phyloP scores from a whole-genome alignment of 2,329 filamentous ascomycete species.

The Trichoderma sp. region DNA sequence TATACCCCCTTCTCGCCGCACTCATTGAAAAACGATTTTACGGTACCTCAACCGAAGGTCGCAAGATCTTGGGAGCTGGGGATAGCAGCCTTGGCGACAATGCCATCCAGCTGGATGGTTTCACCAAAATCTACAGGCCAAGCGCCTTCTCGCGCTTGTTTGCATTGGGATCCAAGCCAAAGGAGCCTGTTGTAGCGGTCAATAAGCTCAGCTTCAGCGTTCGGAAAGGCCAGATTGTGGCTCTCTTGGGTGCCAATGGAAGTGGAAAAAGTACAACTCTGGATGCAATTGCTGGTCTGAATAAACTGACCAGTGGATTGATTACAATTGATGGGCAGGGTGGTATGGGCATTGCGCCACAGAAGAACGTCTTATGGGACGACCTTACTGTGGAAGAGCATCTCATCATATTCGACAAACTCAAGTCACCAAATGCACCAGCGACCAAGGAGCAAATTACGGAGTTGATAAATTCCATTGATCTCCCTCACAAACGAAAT shows the following conservation, averaged over 20 bases:
- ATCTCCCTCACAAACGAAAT: slow-evolving; percentile 73
- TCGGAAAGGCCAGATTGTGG: slow-evolving; percentile 78
- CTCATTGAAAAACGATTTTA: slow-evolving; percentile 74
- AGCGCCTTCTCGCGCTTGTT: slow-evolving; percentile 62
- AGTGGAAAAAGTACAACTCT: slow-evolving; percentile 89
- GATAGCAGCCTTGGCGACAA: slow-evolving; percentile 40
- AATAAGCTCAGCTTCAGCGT: slow-evolving; percentile 72
- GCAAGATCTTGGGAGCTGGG: slow-evolving; percentile 51
- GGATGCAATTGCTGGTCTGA: slow-evolving; percentile 83
- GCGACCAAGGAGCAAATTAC: slow-evolving; percentile 63
- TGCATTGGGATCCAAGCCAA: slow-evolving; percentile 49
- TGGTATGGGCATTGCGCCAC: slow-evolving; percentile 83
- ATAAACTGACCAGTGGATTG: slow-evolving; percentile 72
- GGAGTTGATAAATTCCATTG: slow-evolving; percentile 70
- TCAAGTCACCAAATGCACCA: slow-evolving; percentile 67
- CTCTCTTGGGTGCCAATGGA: slow-evolving; percentile 85
- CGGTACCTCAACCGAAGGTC: slow-evolving; percentile 69
- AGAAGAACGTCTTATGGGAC: slow-evolving; percentile 94
- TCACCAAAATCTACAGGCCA: slow-evolving; percentile 79
- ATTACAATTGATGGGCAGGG: slow-evolving; percentile 79
- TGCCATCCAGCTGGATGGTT: slow-evolving; percentile 71
- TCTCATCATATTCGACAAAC: slow-evolving; percentile 77
- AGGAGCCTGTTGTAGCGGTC: slow-evolving; percentile 75
- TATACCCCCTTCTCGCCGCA: slow-evolving; percentile 76
- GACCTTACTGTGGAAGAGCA: slow-evolving; percentile 86